phyloP scores from a whole-genome alignment of 2,329 filamentous ascomycete species.

The Cercospora janseana region DNA sequence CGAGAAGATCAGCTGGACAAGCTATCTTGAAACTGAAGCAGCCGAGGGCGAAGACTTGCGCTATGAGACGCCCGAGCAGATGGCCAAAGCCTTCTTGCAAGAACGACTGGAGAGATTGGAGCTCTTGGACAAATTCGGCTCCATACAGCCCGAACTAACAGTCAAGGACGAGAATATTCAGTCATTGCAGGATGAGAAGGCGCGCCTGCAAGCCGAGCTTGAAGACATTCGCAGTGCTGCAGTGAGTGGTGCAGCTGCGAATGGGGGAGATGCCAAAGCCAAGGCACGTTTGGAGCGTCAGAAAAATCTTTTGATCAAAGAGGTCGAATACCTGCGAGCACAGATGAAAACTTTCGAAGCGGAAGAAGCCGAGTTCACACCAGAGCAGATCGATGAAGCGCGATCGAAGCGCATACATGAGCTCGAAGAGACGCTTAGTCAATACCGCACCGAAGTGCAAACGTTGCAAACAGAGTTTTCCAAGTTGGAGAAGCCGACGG shows the following conservation, averaged over 20 bases:
- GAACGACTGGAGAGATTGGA: constrained; percentile 77
- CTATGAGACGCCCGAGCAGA: constrained; percentile 82
- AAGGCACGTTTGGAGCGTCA: constrained; percentile 80
- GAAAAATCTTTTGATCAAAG: constrained; percentile 79
- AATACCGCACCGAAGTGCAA: constrained; percentile 80
- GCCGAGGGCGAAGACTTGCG: constrained; percentile 62
- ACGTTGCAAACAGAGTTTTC: constrained; percentile 71
- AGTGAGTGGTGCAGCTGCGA: constrained; percentile 35
- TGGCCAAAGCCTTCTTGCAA: constrained; percentile 79
- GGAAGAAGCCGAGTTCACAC: constrained; percentile 83
- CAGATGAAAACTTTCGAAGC: constrained; percentile 83
- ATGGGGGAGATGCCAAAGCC: constrained; percentile 61
- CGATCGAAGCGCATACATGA: constrained; percentile 73
- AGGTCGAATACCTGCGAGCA: constrained; percentile 88
- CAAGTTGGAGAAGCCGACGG: constrained; percentile 55
- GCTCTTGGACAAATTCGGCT: constrained; percentile 76
- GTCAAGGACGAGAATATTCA: constrained; percentile 76
- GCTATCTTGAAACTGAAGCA: constrained; percentile 71
- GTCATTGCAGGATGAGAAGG: constrained; percentile 67
- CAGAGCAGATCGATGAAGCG: constrained; percentile 72
- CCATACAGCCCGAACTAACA: constrained; percentile 71
- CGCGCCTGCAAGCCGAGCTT: constrained; percentile 63
- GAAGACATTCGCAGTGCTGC: constrained; percentile 61
- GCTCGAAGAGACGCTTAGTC: constrained; percentile 80
- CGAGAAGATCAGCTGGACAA: constrained; percentile 81